Percentiles rank a stretch among this genome's conserved stretches.
phyloP scores from a whole-genome alignment of 164 flowering plant genomes.

The Berberis thunbergii region DNA sequence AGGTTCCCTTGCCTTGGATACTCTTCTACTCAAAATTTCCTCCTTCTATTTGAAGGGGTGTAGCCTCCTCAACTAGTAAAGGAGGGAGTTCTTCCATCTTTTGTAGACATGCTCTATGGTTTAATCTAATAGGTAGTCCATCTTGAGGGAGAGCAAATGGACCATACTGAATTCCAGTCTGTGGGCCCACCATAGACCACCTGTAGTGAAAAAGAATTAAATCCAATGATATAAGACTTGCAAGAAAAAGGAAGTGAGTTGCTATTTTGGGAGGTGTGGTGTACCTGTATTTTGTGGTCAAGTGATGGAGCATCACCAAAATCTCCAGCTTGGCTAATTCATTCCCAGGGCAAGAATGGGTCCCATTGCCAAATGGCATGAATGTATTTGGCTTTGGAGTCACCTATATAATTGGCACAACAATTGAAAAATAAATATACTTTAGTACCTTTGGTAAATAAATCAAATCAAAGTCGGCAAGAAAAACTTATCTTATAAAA shows the following conservation, averaged over 20 bases:
- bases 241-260: slow-evolving; percentile 3
- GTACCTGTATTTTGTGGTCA: slow-evolving; percentile 93
- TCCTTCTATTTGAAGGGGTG: too few relatives aligned
- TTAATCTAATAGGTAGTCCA: slow-evolving; percentile 72
- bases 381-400: slow-evolving; percentile 86
- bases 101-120: slow-evolving; percentile 7
- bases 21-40: too few relatives aligned
- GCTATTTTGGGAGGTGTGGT: slow-evolving; percentile 2
- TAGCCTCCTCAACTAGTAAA: too few relatives aligned
- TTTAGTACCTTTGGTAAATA: not conserved
- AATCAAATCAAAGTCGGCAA: too few relatives aligned
- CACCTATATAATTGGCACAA: slow-evolving; percentile 32
- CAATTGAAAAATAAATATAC: not conserved
- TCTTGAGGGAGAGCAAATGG: slow-evolving; percentile 92
- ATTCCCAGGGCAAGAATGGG: slow-evolving; percentile 94
- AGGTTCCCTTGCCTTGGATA: too few relatives aligned
- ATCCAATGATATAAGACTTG: not conserved
- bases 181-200: slow-evolving; percentile 68
- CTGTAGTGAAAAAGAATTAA: slow-evolving; percentile 26
- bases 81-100: too few relatives aligned
- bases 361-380: slow-evolving; percentile 94
- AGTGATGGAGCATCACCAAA: slow-evolving; percentile 76
- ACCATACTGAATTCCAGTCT: slow-evolving; percentile 80
- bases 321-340: slow-evolving; percentile 94
- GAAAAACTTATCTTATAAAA: too few relatives aligned